Base-by-base conservation (phyloP, 805 yeast species). In the Candida odintsovae region DNA sequence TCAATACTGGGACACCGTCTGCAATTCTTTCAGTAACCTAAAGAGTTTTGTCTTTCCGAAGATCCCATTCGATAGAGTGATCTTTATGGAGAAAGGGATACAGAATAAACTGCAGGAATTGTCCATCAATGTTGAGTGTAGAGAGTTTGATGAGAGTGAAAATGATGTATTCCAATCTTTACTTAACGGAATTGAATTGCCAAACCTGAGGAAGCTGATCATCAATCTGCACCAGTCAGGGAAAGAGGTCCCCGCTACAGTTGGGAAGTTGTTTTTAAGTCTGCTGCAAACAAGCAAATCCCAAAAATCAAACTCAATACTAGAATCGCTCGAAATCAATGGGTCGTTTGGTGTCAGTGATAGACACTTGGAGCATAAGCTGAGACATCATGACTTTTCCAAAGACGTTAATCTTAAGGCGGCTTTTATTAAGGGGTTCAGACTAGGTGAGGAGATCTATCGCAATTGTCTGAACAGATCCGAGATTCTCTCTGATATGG, bases 291-390 rank as follows among this genome's bases (percentile, higher is more conserved):
- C n/a, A 11, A 20, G 20, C 13, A 13, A 36, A 12, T 9, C 22
- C 3, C n/a, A 12, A 6, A 19, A 13, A 4, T 36, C 18, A 18
- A 45, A 44, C 38, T 12, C 28, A 4, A 19, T 18, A 1, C 22
- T 55, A 13, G 38, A 43, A 15, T 42, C 44, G n/a, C 37, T 57
- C 11, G 59, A 55, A 38, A 15, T 57, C 19, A 57, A 53, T 42
- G 59, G 57, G 7, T 45, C 46, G 11, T 55, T 54, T 52, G 61
- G 61, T 15, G 28, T 29, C 20, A n/a, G 38, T 2, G 61, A 57
- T 41, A 47, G 56, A 35, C 43, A 43, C 23, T 38, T 51, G 19
- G 59, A 55, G 28, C 52, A 55, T 45, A 44, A 39, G 15, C 19
- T 55, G 19, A 49, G 59, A 19, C 59, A 55, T 44, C 41, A 26